Base-by-base conservation (phyloP, 495 filamentous ascomycete genomes). In the Aspergillus heteromorphus region DNA sequence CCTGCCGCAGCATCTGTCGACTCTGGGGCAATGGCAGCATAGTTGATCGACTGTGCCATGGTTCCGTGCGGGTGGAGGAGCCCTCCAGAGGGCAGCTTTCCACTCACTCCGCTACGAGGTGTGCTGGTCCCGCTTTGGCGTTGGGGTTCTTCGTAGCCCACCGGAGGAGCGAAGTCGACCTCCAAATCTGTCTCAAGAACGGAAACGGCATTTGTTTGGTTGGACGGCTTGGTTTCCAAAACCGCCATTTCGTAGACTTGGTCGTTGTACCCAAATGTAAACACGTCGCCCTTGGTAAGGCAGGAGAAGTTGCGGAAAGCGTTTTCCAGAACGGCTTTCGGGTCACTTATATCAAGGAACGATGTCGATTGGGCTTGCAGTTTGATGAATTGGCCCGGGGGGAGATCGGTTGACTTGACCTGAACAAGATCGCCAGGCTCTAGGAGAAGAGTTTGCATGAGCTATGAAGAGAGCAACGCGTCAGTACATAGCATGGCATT, bases 1-100 rank as follows among this genome's bases (percentile, higher is more conserved):
- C 86, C 83, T 7, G 79, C 68, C 0, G 79, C 78, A 13, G 82
- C 82, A 10, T 82, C 76, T 6, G 77, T 83, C 1, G 89, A 77
- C 13, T 84, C 84, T 0, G 93, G 93, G 0, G 89, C 87, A 59
- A 98, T 96, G n/a, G 92, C 82, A 40, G 89, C 82, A 67, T 97
- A 98, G 74, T 97, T 97, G 73, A 98, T 96, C 14, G 90, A 81
- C 64, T 95, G 89, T 2, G 95, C 92, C 93, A 98, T 98, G 25
- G 86, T 91, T 6, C 93, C 93, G 55, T 93, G 87, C 40, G 76
- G 81, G 63, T 95, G 88, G 54, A 96, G 64, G 34, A 87, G 67
- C 8, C 89, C 91, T 14, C 88, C 88, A 7, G 78, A 70, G 5
- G 86, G 85, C 6, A 87, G 58, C n/a, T 79, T 83, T 7, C 67